These are phyloP conservation scores for Fusarium sp. DNA, from an alignment of 2,329 filamentous ascomycete genomes.

Conservation along the genomic window DNA sequence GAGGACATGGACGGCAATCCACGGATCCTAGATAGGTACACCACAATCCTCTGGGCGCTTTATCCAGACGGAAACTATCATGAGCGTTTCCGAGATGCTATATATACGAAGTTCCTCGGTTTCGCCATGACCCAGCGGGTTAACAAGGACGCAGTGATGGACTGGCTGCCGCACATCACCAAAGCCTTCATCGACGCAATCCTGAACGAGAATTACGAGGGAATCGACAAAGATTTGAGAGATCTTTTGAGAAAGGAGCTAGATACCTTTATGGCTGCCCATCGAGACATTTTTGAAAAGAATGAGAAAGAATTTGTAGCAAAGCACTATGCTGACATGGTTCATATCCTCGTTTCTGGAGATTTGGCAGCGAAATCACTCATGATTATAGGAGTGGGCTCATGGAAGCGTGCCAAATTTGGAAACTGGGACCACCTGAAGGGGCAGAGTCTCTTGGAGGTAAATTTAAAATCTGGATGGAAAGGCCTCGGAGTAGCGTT, in stretches of 20 bases:
- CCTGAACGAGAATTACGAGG: neutral
- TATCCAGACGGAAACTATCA: neutral
- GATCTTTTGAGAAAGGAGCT: neutral
- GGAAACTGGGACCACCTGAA: neutral
- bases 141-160: neutral
- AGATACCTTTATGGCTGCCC: neutral
- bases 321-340: neutral
- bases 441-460: neutral
- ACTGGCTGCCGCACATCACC: neutral
- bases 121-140: neutral
- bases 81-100: neutral
- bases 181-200: neutral
- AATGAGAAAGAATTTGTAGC: neutral
- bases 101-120: neutral
- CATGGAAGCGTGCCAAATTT: neutral
- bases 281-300: neutral
- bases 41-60: neutral
- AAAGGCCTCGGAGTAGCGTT: neutral
- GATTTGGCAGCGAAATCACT: neutral
- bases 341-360: neutral
- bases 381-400: neutral
- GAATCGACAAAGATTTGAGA: neutral
- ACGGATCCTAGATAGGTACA: neutral
- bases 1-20: neutral
- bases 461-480: neutral